Conservation (phyloP, 1,284 basidiomycete species). For the Gomphus bonarii region DNA sequence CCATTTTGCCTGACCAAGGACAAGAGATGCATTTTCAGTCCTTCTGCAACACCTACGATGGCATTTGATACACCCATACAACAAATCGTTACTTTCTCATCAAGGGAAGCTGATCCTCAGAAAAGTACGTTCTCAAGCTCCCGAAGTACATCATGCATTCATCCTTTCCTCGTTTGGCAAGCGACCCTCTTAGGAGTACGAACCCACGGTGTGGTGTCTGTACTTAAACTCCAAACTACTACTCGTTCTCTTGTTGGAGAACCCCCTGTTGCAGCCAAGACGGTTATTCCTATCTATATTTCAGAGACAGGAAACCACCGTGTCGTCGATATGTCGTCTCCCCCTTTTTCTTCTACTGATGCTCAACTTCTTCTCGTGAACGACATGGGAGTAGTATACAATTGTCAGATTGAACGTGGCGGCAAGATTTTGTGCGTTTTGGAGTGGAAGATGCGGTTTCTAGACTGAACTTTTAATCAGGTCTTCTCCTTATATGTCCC, state of each 20-base stretch:
- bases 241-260: conserved; percentile 1
- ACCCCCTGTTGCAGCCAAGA: conserved; percentile 6
- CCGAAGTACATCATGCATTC: background rate
- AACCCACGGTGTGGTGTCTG: conserved; percentile 18
- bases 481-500: background rate
- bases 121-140: background rate
- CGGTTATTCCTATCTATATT: conserved; percentile 10
- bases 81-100: conserved; percentile 30
- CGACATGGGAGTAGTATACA: conserved; percentile 15
- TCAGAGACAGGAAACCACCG: conserved; percentile 12
- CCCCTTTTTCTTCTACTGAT: conserved; percentile 4
- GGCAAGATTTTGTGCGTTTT: conserved; percentile 13
- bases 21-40: conserved; percentile 28
- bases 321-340: conserved; percentile 15
- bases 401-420: conserved; percentile 7
- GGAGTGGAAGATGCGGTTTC: background rate
- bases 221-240: conserved; percentile 20
- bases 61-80: conserved; percentile 48
- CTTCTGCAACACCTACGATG: conserved; percentile 29
- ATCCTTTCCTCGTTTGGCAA: background rate
- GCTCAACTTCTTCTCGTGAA: conserved; percentile 15
- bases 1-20: conserved; percentile 24
- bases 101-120: conserved; percentile 8
- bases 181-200: conserved; percentile 17
- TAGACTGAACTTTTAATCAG: background rate